Percentiles rank a stretch among this genome's conserved stretches.
Conservation (phyloP, 345 rosid species). For the Raphanus raphanistrum region DNA sequence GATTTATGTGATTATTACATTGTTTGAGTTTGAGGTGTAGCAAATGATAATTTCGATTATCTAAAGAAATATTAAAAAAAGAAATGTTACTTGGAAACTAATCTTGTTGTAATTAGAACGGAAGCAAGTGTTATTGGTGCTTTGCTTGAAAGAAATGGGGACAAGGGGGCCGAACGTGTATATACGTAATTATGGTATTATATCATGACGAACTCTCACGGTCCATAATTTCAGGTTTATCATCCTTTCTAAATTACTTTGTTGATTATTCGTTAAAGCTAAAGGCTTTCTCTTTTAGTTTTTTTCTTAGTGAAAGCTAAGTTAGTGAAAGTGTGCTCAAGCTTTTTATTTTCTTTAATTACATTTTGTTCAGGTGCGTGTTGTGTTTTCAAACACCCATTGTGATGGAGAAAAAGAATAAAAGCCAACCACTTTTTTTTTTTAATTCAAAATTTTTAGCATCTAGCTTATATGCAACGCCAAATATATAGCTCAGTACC, state of each 20-base stretch:
- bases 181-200: conserved; percentile 39
- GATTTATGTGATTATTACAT: background rate
- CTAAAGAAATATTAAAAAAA: background rate
- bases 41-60: background rate
- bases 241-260: conserved; percentile 5
- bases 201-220: conserved; percentile 41
- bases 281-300: conserved; percentile 17
- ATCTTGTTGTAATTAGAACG: conserved; percentile 13
- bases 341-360: conserved; percentile 18
- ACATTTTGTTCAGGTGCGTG: conserved; percentile 32
- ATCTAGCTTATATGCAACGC: conserved; percentile 29
- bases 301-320: conserved; percentile 32
- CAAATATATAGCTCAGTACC: conserved; percentile 22
- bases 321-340: conserved; percentile 41
- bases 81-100: conserved; percentile 21
- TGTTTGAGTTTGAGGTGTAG: background rate
- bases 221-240: conserved; percentile 42
- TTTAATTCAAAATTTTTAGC: background rate
- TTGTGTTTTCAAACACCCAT: conserved; percentile 35
- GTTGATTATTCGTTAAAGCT: conserved; percentile 30
- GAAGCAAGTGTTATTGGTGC: conserved; percentile 16
- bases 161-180: conserved; percentile 43
- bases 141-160: conserved; percentile 38
- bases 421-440: conserved; percentile 23
- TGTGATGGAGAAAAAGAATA: conserved; percentile 15